Base-by-base conservation (phyloP, 805 yeast species). In the Suhomyces pyralidae region DNA sequence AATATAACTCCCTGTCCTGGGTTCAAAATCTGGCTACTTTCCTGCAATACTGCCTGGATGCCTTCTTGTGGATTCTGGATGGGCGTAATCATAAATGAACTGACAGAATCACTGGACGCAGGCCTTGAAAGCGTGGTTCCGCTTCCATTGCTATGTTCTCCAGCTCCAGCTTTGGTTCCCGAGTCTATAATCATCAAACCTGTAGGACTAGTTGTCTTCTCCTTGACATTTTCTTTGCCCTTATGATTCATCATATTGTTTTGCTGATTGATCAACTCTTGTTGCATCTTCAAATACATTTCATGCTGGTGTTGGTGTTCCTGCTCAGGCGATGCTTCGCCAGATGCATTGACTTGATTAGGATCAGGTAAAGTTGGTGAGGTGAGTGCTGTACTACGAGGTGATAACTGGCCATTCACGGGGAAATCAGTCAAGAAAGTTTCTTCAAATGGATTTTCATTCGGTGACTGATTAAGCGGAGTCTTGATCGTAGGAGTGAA, bases 401-500 rank as follows among this genome's bases (percentile, higher is more conserved):
- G 45, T n/a, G 45, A 42, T 14, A 42, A 5, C 26, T 20, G 26
- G 19, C 30, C 45, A 20, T 19, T 15, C 5, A 42, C 30, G 5
- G 45, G 30, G 30, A 42, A 42, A 22, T 49, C 54, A 17, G 51
- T 47, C 22, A 52, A 49, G 45, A 71, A 69, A 2, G 63, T 56
- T 17, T 61, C 61, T 25, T 74, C 79, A 55, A 75, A 75, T 40
- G 78, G 78, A 55, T 74, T 61, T 28, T 66, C 73, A 8, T 62
- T 55, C 5, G 68, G 65, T 10, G 62, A 57, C 19, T 60, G 61
- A 6, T 51, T 50, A 19, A 58, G 54, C 1, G 79, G 79, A 0
- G 77, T 70, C 46, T 58, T 63, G 24, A 74, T 63, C 5, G 57
- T 59, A 7, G 79, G 78, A 0, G 78, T 72, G 49, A 69, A 73